Evolutionary conservation across 1,284 basidiomycete genomes (phyloP), one percentile per base, ranked within the genome.

Genomic region (Meira miltonrushii): DNA sequence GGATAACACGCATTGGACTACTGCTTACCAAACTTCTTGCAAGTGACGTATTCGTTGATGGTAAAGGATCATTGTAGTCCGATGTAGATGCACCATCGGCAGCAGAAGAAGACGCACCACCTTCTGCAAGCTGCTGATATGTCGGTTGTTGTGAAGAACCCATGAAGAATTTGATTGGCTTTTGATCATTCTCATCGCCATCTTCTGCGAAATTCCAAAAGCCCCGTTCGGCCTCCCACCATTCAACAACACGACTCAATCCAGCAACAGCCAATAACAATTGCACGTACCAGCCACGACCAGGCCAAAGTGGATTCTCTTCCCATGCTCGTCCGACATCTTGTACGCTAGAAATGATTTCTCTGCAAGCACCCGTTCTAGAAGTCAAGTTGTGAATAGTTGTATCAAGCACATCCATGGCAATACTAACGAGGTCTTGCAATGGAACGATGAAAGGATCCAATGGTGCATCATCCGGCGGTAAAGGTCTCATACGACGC

Each of bases 161-260:
- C 8, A 71, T 59, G 25, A 66, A 64, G 64, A 73, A 73, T 47
- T 62, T 59, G 39, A 72, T 66, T 10, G 71, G 68, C 55, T 74
- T 86, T 7, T 62, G 65, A 56, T 92, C 89, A 55, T 79, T 80
- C 54, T 58, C n/a, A 38, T 92, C 90, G 61, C 94, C 92, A 48
- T 48, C 46, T n/a, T 48, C 46, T 75, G 93, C 89, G 75, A 97
- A 97, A 74, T 96, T 96, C 95, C 95, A 99, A 80, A 98, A 98
- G 65, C 93, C 91, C 75, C 94, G 94, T 81, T 98, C 95, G n/a
- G 94, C 94, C 50, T 96, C 92, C 94, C 94, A 99, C 95, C 95
- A 99, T 75, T 98, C 95, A 60, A 97, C 87, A 28, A 98, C 94
- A 58, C 95, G 88, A 78, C 88, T 90, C 61, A 99, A 86, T 69